Evolutionary conservation across 139 green algal genomes (phyloP).

Genomic region (Asterochloris sp.): DNA sequence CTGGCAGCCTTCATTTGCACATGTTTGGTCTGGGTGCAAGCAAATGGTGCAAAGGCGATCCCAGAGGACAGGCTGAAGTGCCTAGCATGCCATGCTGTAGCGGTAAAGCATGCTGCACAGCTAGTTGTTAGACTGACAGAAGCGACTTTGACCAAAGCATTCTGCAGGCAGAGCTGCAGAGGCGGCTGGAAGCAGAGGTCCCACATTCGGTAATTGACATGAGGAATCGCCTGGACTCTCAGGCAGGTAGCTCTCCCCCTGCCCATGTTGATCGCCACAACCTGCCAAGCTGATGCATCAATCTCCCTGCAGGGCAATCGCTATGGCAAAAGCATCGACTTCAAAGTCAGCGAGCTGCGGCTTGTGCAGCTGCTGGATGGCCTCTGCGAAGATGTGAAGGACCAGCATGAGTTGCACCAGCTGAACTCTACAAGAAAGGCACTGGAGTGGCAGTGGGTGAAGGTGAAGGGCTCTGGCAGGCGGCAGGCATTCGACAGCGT

Average conservation of each 20-base stretch:
- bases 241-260: no score
- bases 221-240: slow-evolving; percentile 70
- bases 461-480: neutral
- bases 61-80: neutral
- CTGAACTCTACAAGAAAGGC: neutral
- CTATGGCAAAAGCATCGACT: slow-evolving; percentile 81
- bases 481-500: neutral
- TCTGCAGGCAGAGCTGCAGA: slow-evolving; percentile 46
- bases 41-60: neutral
- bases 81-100: slow-evolving; percentile 9
- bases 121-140: neutral
- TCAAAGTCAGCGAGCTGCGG: slow-evolving; percentile 65
- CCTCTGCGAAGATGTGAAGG: slow-evolving; percentile 53
- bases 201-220: slow-evolving; percentile 78
- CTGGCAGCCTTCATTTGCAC: neutral
- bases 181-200: slow-evolving; percentile 46
- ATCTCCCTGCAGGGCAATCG: slow-evolving; percentile 54
- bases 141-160: neutral
- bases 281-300: no score
- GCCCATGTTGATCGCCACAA: no score
- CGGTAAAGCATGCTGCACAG: neutral
- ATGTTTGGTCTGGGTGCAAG: neutral
- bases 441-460: neutral
- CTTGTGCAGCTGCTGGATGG: slow-evolving; percentile 68
- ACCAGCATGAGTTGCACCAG: slow-evolving; percentile 40